Conservation (phyloP, 129 eudicot species). For the sunflower (Helianthus annuus) region HanXRQr2.0-SUNRISE NC_035444.2:154499681-154500180, state of each 20-base stretch:
- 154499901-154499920: neutral
- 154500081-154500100: conserved; percentile 1
- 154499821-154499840: no score
- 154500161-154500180: neutral
- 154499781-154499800: no score
- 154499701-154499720: no score
- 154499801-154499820: no score
- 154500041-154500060: neutral
- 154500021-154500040: neutral
- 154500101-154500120: neutral
- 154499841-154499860: no score
- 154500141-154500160: neutral
- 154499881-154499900: neutral
- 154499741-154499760: no score
- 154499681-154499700: no score
- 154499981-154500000: neutral
- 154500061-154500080: neutral
- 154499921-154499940: neutral
- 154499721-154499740: no score
- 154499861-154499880: no score
- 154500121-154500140: neutral
- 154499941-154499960: neutral
- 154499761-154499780: no score
- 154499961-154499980: neutral
- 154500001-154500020: no score